phyloP scores from a whole-genome alignment of 306 rosid genomes.

The Gastrolobium villosum region DNA sequence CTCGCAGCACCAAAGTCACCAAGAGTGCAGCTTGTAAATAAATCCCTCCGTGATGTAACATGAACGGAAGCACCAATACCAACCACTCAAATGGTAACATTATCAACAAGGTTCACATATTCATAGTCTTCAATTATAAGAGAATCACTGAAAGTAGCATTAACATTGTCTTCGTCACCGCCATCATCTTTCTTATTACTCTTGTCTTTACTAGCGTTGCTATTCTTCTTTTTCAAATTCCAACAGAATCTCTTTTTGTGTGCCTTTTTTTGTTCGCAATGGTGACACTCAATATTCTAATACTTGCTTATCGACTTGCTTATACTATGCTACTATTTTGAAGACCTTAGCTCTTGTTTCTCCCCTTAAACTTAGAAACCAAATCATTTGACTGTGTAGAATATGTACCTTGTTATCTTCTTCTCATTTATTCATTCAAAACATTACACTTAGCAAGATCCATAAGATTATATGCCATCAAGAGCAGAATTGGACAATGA shows the following conservation, averaged over 20 bases:
- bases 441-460: no score
- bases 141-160: not conserved
- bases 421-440: no score
- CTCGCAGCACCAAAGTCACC: not conserved
- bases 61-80: not conserved
- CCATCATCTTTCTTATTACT: not conserved
- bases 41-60: not conserved
- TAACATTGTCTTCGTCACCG: not conserved
- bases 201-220: not conserved
- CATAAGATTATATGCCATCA: no score
- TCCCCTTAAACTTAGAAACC: no score
- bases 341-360: no score
- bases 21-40: not conserved
- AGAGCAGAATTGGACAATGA: no score
- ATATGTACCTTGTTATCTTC: no score
- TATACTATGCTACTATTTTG: no score
- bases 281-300: no score
- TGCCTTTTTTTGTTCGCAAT: not conserved
- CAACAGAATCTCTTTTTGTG: not conserved
- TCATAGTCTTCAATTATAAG: not conserved
- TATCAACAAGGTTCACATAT: not conserved
- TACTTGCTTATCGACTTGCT: no score
- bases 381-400: no score
- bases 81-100: not conserved
- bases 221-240: not conserved